Evolutionary conservation across 305 asterid species (phyloP), one percentile per base, ranked within the genome.

Genomic region (Andrographis paniculata): DNA sequence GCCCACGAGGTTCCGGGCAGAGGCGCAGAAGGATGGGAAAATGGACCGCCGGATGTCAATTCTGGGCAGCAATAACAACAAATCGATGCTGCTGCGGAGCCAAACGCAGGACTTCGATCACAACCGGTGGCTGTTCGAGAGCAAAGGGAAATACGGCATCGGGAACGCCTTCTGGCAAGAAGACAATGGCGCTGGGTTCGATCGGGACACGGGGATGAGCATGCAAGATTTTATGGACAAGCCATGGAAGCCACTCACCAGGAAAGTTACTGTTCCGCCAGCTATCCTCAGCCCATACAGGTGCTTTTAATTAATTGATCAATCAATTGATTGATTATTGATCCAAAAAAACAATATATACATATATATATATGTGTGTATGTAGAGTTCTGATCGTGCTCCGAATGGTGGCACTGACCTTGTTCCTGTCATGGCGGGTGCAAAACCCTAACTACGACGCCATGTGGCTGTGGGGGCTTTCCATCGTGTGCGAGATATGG

Each of bases 171-270:
- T 37, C 20, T 91, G 99, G 96, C 80, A 82, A 48, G 95, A 82
- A 48, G 95, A 80, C 23, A 71, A 68, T 9, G 94, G 78, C 18
- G 48, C 83, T n/a, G n/a, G n/a, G 9, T 78, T 63, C 42, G 94
- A 87, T 46, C 78, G 66, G 19, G 99, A 91, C 13, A 69, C 85
- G 14, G 96, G 93, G 58, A 75, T 91, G 91, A 86, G 83, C 56
- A 91, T 82, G 83, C 78, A 80, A 17, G 99, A 91, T 75, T 84
- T 91, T 46, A 51, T 80, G 78, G 94, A 91, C 63, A 91, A 87
- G 67, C 99, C 99, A 0, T 91, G 99, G 99, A 86, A 87, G 61
- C 99, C 99, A 0, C 88, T 91, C 17, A 91, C 99, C 0, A 62
- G 99, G 48, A 91, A 91, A 71, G 41, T 84, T 21, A 56, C 63